phyloP scores from a whole-genome alignment of 2,329 filamentous ascomycete genomes.

The Pezicula neosporulosa region DNA sequence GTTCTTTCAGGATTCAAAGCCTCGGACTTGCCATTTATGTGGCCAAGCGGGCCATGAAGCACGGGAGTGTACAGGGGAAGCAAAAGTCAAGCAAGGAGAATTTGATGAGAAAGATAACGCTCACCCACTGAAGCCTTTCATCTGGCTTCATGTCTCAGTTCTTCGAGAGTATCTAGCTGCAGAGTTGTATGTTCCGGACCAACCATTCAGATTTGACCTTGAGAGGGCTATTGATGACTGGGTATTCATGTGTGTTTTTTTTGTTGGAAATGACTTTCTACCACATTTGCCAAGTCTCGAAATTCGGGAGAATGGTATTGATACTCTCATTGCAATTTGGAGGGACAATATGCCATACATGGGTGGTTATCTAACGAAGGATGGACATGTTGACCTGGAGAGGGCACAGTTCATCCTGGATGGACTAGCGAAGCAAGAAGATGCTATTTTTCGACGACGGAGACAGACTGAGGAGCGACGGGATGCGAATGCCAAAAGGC shows the following conservation, averaged over 20 bases:
- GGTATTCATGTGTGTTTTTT: slow-evolving; percentile 99
- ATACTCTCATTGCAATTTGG: slow-evolving; percentile 96
- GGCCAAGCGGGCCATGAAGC: slow-evolving; percentile 91
- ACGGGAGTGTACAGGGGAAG: slow-evolving; percentile 75
- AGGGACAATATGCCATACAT: slow-evolving; percentile 85
- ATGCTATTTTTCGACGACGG: slow-evolving; percentile 85
- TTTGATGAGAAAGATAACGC: slow-evolving; percentile 77
- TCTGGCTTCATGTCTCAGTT: slow-evolving; percentile 93
- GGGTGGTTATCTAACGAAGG: slow-evolving; percentile 95
- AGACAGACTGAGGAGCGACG: slow-evolving; percentile 82
- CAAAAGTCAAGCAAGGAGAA: slow-evolving; percentile 74
- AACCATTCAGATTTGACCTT: slow-evolving; percentile 87
- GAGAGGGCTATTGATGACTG: slow-evolving; percentile 95
- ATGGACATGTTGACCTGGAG: slow-evolving; percentile 84
- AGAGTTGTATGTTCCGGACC: slow-evolving; percentile 78
- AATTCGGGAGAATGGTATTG: slow-evolving; percentile 95
- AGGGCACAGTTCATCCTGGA: slow-evolving; percentile 84
- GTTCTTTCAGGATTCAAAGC: slow-evolving; percentile 83
- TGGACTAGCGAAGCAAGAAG: slow-evolving; percentile 88
- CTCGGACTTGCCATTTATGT: slow-evolving; percentile 80
- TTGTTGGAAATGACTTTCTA: slow-evolving; percentile 97
- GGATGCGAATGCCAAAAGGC: slow-evolving; percentile 74
- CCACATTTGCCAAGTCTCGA: slow-evolving; percentile 96
- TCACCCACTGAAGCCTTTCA: slow-evolving; percentile 80
- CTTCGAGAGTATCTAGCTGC: slow-evolving; percentile 89